phyloP scores from a whole-genome alignment of 2,329 filamentous ascomycete genomes.

The Fusarium vanettenii region DNA sequence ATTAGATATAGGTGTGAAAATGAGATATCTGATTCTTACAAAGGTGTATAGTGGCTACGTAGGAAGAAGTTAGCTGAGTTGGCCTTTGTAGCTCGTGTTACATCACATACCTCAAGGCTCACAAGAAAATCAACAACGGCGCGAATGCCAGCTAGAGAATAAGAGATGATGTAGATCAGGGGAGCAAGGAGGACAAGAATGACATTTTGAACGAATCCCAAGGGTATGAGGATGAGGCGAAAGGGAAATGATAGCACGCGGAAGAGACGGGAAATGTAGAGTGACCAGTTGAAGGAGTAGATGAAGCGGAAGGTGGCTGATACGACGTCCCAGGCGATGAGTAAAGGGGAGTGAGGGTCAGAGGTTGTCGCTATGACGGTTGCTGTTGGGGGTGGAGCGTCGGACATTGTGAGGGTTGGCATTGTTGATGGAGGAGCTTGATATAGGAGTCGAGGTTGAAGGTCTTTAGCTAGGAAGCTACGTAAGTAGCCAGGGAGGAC shows the following conservation, averaged over 20 bases:
- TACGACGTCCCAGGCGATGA: constrained; percentile 42
- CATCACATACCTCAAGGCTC: constrained; percentile 50
- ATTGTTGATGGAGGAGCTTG: constrained; percentile 1
- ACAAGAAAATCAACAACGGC: constrained; percentile 43
- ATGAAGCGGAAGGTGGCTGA: constrained; percentile 41
- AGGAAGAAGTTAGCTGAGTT: constrained; percentile 2
- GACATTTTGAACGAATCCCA: constrained; percentile 42
- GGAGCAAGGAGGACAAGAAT: constrained; percentile 52
- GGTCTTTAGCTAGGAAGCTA: background rate
- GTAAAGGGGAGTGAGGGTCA: constrained; percentile 23
- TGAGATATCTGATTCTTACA: constrained; percentile 44
- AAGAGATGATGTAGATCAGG: constrained; percentile 49
- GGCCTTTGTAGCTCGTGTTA: background rate
- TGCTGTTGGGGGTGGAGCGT: constrained; percentile 17
- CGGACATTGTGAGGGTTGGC: constrained; percentile 25
- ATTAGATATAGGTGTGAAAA: background rate
- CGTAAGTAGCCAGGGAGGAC: constrained; percentile 3
- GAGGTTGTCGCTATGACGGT: constrained; percentile 22
- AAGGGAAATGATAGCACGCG: constrained; percentile 46
- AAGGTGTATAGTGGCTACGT: constrained; percentile 57
- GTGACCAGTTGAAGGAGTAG: constrained; percentile 45
- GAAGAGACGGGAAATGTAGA: constrained; percentile 37
- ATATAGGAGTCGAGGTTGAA: constrained; percentile 1
- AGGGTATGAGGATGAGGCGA: constrained; percentile 45
- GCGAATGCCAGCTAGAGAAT: constrained; percentile 36